These are phyloP conservation scores for Cercospora sp. DNA, from an alignment of 2,329 filamentous ascomycete species.

Conservation along the genomic window DNA sequence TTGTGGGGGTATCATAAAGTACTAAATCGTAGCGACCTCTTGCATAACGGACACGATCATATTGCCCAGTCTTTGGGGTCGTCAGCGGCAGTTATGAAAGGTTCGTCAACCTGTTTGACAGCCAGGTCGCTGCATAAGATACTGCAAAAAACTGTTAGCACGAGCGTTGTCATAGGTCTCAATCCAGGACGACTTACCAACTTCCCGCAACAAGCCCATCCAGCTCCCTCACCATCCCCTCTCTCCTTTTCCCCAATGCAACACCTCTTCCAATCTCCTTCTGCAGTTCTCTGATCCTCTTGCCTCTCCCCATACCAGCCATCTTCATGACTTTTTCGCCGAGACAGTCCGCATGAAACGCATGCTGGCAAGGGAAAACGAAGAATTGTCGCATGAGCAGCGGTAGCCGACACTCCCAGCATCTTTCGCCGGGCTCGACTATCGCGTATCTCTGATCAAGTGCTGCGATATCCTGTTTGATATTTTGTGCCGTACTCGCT, in stretches of 20 bases:
- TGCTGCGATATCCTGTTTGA: conserved; percentile 82
- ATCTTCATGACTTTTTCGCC: conserved; percentile 83
- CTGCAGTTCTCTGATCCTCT: conserved; percentile 83
- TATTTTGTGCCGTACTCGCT: conserved; percentile 82
- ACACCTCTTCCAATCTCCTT: conserved; percentile 73
- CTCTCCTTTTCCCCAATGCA: conserved; percentile 69
- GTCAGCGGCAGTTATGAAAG: conserved; percentile 76
- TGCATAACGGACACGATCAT: background rate
- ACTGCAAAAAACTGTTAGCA: conserved; percentile 49
- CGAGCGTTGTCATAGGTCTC: background rate
- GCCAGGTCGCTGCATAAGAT: conserved; percentile 93
- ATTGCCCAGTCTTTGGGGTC: conserved; percentile 75
- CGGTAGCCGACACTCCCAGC: conserved; percentile 83
- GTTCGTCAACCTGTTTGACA: conserved; percentile 90
- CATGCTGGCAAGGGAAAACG: conserved; percentile 97
- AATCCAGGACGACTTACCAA: conserved; percentile 47
- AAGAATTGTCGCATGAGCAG: conserved; percentile 92
- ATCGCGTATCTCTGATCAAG: conserved; percentile 91
- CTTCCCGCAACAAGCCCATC: conserved; percentile 88
- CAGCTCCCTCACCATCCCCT: conserved; percentile 81
- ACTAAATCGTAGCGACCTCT: background rate
- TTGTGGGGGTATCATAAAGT: conserved; percentile 1
- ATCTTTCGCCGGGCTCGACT: conserved; percentile 92
- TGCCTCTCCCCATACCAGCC: conserved; percentile 71
- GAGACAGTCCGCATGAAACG: conserved; percentile 94